Evolutionary conservation across 2,329 filamentous ascomycete genomes (phyloP).

Genomic region (Blumeriella jaapii): DNA sequence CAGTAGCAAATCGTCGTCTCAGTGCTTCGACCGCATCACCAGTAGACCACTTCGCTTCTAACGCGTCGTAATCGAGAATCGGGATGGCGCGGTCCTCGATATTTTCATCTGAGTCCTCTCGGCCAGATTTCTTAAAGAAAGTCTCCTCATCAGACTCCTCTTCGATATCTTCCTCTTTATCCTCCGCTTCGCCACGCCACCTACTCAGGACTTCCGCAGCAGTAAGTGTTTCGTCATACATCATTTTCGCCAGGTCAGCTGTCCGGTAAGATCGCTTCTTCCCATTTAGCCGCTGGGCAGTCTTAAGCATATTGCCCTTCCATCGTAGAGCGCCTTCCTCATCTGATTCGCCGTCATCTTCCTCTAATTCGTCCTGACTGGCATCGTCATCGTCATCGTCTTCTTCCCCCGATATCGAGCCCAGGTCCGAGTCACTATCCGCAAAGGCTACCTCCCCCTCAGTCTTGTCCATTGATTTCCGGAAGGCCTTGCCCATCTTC

Average conservation of each 20-base stretch:
- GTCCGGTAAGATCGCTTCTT: conserved; percentile 64
- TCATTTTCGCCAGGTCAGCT: conserved; percentile 70
- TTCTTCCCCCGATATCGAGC: conserved; percentile 60
- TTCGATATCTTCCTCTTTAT: conserved; percentile 47
- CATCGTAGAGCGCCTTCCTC: conserved; percentile 67
- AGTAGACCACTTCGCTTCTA: conserved; percentile 78
- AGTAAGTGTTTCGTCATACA: conserved; percentile 76
- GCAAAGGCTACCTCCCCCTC: conserved; percentile 78
- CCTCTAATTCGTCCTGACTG: conserved; percentile 31
- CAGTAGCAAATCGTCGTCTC: conserved; percentile 62
- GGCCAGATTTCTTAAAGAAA: conserved; percentile 53
- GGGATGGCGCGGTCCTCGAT: conserved; percentile 72
- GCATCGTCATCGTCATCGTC: conserved; percentile 37
- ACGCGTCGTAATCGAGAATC: conserved; percentile 63
- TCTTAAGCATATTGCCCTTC: conserved; percentile 78
- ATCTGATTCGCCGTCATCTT: conserved; percentile 38
- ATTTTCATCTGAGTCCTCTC: conserved; percentile 56
- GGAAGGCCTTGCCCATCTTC: conserved; percentile 51
- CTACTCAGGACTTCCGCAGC: conserved; percentile 63
- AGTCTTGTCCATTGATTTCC: conserved; percentile 39
- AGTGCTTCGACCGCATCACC: conserved; percentile 66
- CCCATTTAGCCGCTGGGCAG: conserved; percentile 59
- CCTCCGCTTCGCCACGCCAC: conserved; percentile 62
- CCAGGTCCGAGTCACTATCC: conserved; percentile 92
- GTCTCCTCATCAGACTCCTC: conserved; percentile 41